Base-by-base conservation (phyloP, 208 protist genomes). In the Angomonas ambiguus region DNA sequence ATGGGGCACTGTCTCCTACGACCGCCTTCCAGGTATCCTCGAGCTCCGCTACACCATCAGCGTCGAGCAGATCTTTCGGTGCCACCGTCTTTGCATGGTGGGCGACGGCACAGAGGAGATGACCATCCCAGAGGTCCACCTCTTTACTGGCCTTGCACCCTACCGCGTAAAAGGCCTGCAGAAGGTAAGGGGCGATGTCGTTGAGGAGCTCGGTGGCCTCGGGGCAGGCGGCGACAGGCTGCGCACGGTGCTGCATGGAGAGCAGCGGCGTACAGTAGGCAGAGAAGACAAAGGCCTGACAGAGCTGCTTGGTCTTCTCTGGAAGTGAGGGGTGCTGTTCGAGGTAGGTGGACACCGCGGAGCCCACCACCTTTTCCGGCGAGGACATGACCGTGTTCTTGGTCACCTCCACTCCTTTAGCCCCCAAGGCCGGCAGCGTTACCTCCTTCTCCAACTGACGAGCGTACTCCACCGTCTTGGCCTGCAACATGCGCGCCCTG, bases 121-220 rank as follows among this genome's bases (percentile, higher is more conserved):
- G 85, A 5, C 82, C 83, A 67, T 95, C 89, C 65, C 76, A 83
- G 33, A 92, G 34, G 62, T 95, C 89, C 58, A 84, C 88, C 79
- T 88, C 85, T 34, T 76, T 72, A 0, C 78, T 79, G 1, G 58
- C 68, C 11, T 28, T 59, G 65, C 74, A 84, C 60, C 76, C 81
- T 51, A 71, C 71, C 53, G 80, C 65, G 31, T 63, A 65, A 8
- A 89, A 72, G 2, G 70, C 79, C 42, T 68, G 65, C 28, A 85
- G 71, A 18, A 91, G 41, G 65, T 77, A 95, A 0, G 83, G 85
- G 18, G 88, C 71, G 22, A 95, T 18, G 1, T 77, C 76, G 22
- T 79, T 61, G 31, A 95, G 62, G 67, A 95, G 89, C 31, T 51
- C 49, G 6, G 68, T 6, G 31, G 92, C 57, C 42, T 62, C 78